These are phyloP conservation scores for Saccharomycopsis sp. DNA, from an alignment of 805 yeast species.

Conservation along the genomic window DNA sequence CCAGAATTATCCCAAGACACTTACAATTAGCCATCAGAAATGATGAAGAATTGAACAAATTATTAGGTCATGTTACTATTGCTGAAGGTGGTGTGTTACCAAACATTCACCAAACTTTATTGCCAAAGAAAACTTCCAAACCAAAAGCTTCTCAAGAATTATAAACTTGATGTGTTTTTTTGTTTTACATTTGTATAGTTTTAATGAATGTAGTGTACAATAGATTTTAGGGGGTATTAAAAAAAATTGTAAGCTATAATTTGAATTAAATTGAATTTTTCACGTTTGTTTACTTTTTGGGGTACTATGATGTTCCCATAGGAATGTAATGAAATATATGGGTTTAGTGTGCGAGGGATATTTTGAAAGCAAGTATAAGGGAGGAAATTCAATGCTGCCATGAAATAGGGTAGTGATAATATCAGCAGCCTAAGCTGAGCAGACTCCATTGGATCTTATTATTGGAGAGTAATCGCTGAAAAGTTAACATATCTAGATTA, in stretches of 20 bases:
- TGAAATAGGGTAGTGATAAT: no score
- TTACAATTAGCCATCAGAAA: slow-evolving; percentile 97
- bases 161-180: slow-evolving; percentile 28
- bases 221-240: slow-evolving; percentile 5
- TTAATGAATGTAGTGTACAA: slow-evolving; percentile 8
- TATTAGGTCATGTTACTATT: slow-evolving; percentile 87
- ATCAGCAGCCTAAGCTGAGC: no score
- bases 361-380: no score
- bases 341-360: no score
- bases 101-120: slow-evolving; percentile 89
- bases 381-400: no score
- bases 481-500: no score
- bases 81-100: slow-evolving; percentile 99
- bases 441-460: no score
- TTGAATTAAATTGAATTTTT: no score
- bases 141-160: slow-evolving; percentile 62
- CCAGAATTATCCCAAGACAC: slow-evolving; percentile 98
- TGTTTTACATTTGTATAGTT: slow-evolving; percentile 4
- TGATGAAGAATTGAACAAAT: slow-evolving; percentile 96
- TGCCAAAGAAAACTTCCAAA: slow-evolving; percentile 69
- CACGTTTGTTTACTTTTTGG: no score
- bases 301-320: no score
- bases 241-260: neutral
- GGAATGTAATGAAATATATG: no score
- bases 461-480: no score